Evolutionary conservation across 306 rosid species (phyloP), one percentile per base, ranked within the genome.

Genomic region (Abrus pulchellus): DNA sequence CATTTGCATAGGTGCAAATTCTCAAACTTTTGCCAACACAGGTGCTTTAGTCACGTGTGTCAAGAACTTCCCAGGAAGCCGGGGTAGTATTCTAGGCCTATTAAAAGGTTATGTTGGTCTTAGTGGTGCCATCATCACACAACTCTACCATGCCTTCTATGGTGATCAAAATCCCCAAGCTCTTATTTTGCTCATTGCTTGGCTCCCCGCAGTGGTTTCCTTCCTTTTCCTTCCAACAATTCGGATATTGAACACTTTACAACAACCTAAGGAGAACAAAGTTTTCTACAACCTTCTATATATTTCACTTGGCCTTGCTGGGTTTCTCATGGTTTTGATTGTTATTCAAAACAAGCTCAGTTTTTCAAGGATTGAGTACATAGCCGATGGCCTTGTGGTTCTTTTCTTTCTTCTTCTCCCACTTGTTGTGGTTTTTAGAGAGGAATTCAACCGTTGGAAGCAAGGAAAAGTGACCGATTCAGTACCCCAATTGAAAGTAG

Each of bases 101-200:
- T 56, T 91, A 45, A 93, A 93, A 81, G 97, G 97, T 3, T 88
- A 81, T 34, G 92, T 89, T 63, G 98, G 98, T 3, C 70, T 92
- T 5, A 92, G 97, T 74, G 97, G 94, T 8, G 94, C 97, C 13
- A 84, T 92, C 3, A 84, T 90, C 12, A 81, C 92, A 3, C 94
- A 92, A 28, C 66, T 92, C 3, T 92, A 83, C 76, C 83, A 45
- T 45, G 88, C 86, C 32, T 74, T 90, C 52, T 92, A 90, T 64
- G 90, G 91, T 6, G 72, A 74, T 0, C 67, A 56, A 0, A 57
- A 88, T 43, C 14, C 88, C 0, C 64, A 84, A 41, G 20, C 87
- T 74, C 85, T 92, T 6, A 89, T 90, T n/a, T 69, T 92, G 29
- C 83, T 92, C 4, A 87, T 92, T 44, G 94, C 86, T 54, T 92